Conservation (phyloP, 2,329 filamentous ascomycete species). For the Orbilia oligospora region DNA sequence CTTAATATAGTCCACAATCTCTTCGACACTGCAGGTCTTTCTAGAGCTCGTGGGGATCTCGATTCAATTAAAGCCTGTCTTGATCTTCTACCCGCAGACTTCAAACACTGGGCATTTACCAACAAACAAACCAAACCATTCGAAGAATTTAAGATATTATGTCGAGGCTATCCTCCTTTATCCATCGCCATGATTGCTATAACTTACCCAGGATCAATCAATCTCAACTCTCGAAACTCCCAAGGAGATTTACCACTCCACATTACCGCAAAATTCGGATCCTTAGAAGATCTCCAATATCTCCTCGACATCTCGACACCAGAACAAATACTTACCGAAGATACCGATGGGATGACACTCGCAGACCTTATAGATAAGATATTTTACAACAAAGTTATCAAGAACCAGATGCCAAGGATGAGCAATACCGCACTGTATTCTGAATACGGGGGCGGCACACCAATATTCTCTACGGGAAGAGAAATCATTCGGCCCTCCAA, state of each 20-base stretch:
- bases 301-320: slow-evolving; percentile 64
- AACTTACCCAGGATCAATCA: slow-evolving; percentile 71
- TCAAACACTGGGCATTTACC: slow-evolving; percentile 10
- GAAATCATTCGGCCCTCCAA: background rate
- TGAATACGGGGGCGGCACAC: background rate
- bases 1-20: slow-evolving; percentile 70
- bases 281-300: slow-evolving; percentile 63
- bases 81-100: slow-evolving; percentile 14
- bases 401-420: background rate
- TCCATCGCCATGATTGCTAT: slow-evolving; percentile 68
- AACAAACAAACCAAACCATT: background rate
- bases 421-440: background rate
- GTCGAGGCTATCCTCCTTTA: background rate
- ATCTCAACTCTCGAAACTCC: slow-evolving; percentile 66
- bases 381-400: background rate
- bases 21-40: background rate
- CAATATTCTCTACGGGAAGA: too few relatives aligned
- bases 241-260: slow-evolving; percentile 12
- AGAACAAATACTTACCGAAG: slow-evolving; percentile 59
- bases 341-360: slow-evolving; percentile 61
- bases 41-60: background rate
- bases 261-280: slow-evolving; percentile 58
- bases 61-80: slow-evolving; percentile 11
- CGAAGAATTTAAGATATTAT: background rate
- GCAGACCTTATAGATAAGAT: slow-evolving; percentile 52